Percentiles rank a stretch among this genome's conserved stretches.
These are phyloP conservation scores for Alternaria solani DNA, from an alignment of 2,329 filamentous ascomycete genomes.

Conservation along the genomic window DNA sequence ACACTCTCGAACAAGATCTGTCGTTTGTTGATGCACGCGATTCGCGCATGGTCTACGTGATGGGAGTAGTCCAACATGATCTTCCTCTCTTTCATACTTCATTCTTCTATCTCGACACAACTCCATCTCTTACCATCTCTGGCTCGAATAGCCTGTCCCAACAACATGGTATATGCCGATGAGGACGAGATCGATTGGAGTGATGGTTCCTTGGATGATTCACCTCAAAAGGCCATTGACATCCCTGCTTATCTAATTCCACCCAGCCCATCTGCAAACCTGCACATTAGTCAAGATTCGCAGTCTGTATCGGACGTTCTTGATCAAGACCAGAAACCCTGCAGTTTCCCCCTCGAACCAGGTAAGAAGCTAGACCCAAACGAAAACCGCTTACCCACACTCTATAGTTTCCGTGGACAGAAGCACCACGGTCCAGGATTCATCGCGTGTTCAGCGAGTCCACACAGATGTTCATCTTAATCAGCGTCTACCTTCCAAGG, in stretches of 20 bases:
- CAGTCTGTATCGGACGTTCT: constrained; percentile 1
- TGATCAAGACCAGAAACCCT: constrained; percentile 5
- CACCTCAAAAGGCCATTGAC: not conserved
- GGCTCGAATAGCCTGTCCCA: not conserved
- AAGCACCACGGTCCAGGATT: not conserved
- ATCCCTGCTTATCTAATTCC: not conserved
- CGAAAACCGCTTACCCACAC: not conserved
- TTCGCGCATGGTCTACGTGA: not conserved
- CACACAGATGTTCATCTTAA: constrained; percentile 15
- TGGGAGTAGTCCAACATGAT: not conserved
- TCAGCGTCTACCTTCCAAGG: constrained; percentile 25
- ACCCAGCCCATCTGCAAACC: not conserved
- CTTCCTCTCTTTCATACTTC: not conserved
- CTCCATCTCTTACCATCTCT: not conserved
- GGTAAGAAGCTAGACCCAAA: constrained; percentile 5
- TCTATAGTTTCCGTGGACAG: not conserved
- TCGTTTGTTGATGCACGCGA: not conserved
- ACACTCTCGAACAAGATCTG: not conserved
- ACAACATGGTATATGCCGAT: constrained; percentile 20
- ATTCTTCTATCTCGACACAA: not conserved
- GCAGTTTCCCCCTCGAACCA: constrained; percentile 8
- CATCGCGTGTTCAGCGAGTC: constrained; percentile 14
- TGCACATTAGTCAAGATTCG: not conserved
- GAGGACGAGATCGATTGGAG: constrained; percentile 41
- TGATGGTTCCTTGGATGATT: constrained; percentile 25